Evolutionary conservation across 257 asterid species (phyloP), one percentile per base, ranked within the genome.

Genomic region (Dorcoceras hygrometricum): DNA sequence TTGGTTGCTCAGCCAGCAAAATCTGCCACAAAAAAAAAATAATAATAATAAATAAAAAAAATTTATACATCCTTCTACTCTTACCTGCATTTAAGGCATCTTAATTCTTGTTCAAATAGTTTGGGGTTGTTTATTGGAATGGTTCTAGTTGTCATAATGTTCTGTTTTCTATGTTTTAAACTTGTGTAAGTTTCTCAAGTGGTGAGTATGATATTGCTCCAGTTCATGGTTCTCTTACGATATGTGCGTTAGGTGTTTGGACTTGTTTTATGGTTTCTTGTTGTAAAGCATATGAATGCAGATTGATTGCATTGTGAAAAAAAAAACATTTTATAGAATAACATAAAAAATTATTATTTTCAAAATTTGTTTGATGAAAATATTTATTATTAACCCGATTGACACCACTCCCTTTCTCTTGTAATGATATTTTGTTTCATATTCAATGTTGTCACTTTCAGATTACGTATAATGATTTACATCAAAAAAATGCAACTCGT

Each of bases 71-170:
- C 25, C 59, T 70, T 46, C 19, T 14, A 46, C 14, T 65, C 70
- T 39, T 62, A 55, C 39, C 27, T 62, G 57, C 59, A 65, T 70
- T 71, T 5, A 51, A 63, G 53, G 34, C 73, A 24, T 22, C 26
- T 53, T 71, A 62, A 39, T 57, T 34, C 46, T 69, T 34, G 65
- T 64, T 8, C 3, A 2, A 77, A 77, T 73, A 73, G 70, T 65
- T 32, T 9, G n/a, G 51, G 51, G 51, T 43, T 3, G 19, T 43
- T 14, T 43, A 3, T 43, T 43, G 51, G 51, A 43, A 43, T 12
- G 51, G 7, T 43, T 6, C 51, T 12, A 14, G 54, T 5, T 18
- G n/a, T 1, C 1, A 16, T 16, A 12, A 46, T 46, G 20, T 46
- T 39, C 50, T 39, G 18, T 39, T 39, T 39, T 39, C 50, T 39